Evolutionary conservation across 116 monocot genomes (phyloP).

Genomic region (Phalaenopsis hybrid): DNA sequence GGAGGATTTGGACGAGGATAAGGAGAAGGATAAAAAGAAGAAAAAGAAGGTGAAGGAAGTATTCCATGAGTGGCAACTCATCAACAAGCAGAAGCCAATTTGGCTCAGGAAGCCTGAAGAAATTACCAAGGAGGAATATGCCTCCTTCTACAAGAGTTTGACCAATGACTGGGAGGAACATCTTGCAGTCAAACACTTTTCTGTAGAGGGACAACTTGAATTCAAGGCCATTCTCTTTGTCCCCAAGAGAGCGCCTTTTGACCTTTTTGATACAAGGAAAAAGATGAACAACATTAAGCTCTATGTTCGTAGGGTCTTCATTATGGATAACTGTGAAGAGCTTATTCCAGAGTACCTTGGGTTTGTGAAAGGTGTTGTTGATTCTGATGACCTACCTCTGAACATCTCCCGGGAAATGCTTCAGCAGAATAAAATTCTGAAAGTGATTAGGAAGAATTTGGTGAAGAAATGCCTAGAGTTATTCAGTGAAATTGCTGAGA

Average conservation of each 20-base stretch:
- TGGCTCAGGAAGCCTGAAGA: conserved; percentile 29
- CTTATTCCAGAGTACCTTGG: conserved; percentile 25
- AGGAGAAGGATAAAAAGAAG: conserved; percentile 27
- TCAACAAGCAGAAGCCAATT: conserved; percentile 34
- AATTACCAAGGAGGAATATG: conserved; percentile 27
- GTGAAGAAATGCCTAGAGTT: conserved; percentile 29
- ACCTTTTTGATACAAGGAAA: conserved; percentile 23
- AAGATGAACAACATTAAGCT: conserved; percentile 32
- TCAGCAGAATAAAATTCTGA: conserved; percentile 32
- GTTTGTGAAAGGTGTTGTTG: conserved; percentile 28
- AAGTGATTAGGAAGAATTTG: conserved; percentile 29
- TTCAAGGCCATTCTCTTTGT: conserved; percentile 25
- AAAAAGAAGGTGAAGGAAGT: conserved; percentile 32
- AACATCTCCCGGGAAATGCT: conserved; percentile 30
- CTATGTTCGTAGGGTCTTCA: conserved; percentile 26
- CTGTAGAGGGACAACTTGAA: conserved; percentile 26
- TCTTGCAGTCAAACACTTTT: conserved; percentile 28
- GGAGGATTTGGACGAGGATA: conserved; percentile 14
- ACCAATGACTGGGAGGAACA: conserved; percentile 31
- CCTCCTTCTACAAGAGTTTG: conserved; percentile 31
- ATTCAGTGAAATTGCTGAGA: conserved; percentile 25
- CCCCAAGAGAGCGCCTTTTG: conserved; percentile 20
- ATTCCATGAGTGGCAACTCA: conserved; percentile 18
- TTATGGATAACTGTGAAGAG: conserved; percentile 32
- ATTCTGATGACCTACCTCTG: conserved; percentile 27